Percentiles rank a stretch among this genome's conserved stretches.
These are phyloP conservation scores for Leptomonas seymouri DNA, from an alignment of 208 protist genomes.

Conservation along the genomic window DNA sequence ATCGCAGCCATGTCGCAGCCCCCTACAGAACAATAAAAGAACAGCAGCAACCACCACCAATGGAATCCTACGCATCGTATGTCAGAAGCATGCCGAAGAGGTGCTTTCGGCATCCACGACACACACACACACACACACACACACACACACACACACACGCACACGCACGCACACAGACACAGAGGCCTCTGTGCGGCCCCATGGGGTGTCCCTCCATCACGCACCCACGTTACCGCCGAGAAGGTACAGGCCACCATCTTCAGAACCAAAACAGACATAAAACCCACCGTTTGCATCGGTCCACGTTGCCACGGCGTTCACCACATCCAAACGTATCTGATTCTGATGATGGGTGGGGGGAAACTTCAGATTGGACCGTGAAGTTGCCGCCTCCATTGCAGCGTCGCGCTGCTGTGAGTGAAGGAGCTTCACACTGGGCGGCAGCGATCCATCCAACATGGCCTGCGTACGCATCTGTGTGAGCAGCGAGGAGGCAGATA, in stretches of 20 bases:
- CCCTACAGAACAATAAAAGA: background rate
- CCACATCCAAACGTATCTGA: slow-evolving; percentile 54
- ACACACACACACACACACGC: too few relatives aligned
- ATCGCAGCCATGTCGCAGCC: too few relatives aligned
- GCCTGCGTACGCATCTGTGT: slow-evolving; percentile 18
- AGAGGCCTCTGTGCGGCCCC: background rate
- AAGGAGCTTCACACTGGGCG: slow-evolving; percentile 7
- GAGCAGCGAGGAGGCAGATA: slow-evolving; percentile 3
- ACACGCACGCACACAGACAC: too few relatives aligned
- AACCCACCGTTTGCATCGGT: slow-evolving; percentile 47
- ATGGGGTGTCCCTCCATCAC: background rate
- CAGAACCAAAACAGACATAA: slow-evolving; percentile 53
- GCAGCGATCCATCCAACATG: slow-evolving; percentile 22
- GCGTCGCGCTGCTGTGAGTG: slow-evolving; percentile 15
- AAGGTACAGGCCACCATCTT: slow-evolving; percentile 57
- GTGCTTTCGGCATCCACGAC: too few relatives aligned
- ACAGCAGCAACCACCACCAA: background rate
- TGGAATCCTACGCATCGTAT: too few relatives aligned
- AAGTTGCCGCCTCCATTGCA: background rate
- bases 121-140: too few relatives aligned
- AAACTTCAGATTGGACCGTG: slow-evolving; percentile 2
- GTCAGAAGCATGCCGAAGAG: too few relatives aligned
- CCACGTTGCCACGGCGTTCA: slow-evolving; percentile 69
- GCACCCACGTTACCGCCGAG: slow-evolving; percentile 31
- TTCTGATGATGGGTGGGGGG: slow-evolving; percentile 33